Base-by-base conservation (phyloP, 257 asterid species). In the Petunia secreta region DNA sequence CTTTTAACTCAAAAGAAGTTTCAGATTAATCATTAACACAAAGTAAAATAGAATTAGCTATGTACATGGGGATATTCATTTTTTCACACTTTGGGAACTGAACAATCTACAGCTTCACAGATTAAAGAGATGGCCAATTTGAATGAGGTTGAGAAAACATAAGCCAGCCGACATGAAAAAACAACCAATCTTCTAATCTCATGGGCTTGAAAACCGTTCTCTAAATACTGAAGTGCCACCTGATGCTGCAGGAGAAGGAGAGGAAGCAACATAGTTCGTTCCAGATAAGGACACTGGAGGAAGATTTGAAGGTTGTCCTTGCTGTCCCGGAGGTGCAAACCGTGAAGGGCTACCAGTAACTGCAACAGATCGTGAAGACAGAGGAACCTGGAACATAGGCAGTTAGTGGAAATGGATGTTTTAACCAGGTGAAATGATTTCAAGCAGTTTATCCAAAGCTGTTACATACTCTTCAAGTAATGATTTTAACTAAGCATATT, bases 181-280 rank as follows among this genome's bases (percentile, higher is more conserved):
- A 57, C 65, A 75, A 60, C 50, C 16, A 13, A 36, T 11, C 57
- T 60, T 79, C 89, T 90, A 93, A 83, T 85, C 90, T 93, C 91
- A 92, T 2, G 96, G 95, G 80, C 96, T 91, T n/a, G 92, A 87
- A 62, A 89, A 87, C 86, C 86, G 85, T 78, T 92, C 98, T 83
- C 94, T 86, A 46, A 92, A 91, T 69, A 86, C 91, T 9, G 99
- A 92, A 37, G 96, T 93, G 82, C 98, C 96, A 36, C 98, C 96
- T 15, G 97, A 93, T 82, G 98, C 97, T 3, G 94, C 97, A 60
- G 98, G 99, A 82, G 98, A 95, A 58, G 98, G 98, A 78, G 99
- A 91, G 53, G 99, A 95, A 37, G 92, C 81, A 55, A 87, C 83
- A 54, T 87, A 89, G 87, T 89, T 91, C 52, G 97, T 87, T 85